A percentile compares a stretch with the other conserved stretches of the same genome.
phyloP scores from a whole-genome alignment of 257 asterid species.

The Nicotiana knightiana region DNA sequence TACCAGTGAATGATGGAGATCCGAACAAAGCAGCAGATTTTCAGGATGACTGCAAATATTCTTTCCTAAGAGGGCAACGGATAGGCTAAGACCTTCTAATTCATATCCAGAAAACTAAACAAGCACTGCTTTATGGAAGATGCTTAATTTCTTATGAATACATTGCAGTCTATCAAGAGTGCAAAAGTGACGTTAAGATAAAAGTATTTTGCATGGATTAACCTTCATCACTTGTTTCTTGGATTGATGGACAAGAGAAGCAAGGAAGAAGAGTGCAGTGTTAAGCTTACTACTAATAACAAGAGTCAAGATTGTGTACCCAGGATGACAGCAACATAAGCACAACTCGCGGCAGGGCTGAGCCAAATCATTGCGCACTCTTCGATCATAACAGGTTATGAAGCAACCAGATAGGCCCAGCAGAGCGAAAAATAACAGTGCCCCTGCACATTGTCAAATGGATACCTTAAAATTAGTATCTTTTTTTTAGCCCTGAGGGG shows the following conservation, averaged over 20 bases:
- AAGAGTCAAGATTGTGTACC: conserved; percentile 38
- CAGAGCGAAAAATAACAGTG: conserved; percentile 78
- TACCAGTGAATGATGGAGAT: not conserved
- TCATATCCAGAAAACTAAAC: not conserved
- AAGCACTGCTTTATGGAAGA: not conserved
- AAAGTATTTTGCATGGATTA: not conserved
- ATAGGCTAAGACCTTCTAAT: not conserved
- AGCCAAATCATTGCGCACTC: conserved; percentile 94
- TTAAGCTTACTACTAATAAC: not conserved
- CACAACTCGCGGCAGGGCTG: conserved; percentile 98
- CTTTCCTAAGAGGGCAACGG: not conserved
- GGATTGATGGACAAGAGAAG: not conserved
- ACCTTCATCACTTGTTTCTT: not conserved
- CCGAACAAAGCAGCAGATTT: not conserved
- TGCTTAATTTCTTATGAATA: not conserved
- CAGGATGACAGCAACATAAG: conserved; percentile 95
- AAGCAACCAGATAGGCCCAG: conserved; percentile 94
- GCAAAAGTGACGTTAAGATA: not conserved
- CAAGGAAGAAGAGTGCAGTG: not conserved
- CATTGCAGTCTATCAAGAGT: not conserved
- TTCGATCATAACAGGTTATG: conserved; percentile 90
- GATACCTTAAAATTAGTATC: not conserved
- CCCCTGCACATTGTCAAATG: conserved; percentile 48
- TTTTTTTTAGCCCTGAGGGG: not conserved
- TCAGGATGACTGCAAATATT: not conserved